phyloP scores from a whole-genome alignment of 2,329 filamentous ascomycete genomes.

The Blumeria hordei region DNA sequence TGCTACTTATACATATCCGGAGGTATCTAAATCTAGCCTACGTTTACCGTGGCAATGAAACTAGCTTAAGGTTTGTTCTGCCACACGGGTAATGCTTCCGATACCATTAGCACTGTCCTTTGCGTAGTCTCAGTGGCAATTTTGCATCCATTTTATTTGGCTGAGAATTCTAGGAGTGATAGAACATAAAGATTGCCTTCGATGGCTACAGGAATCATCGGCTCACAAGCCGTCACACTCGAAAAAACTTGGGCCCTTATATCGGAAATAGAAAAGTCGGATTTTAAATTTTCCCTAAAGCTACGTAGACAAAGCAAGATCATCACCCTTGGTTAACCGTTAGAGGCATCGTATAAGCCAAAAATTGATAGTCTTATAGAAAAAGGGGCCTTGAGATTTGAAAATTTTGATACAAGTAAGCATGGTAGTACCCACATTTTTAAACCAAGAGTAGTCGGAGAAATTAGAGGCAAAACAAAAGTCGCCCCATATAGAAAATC shows the following conservation, averaged over 20 bases:
- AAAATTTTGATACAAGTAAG: not conserved
- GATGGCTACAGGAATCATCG: too few relatives aligned
- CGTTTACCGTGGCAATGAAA: too few relatives aligned
- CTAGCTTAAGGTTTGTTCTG: too few relatives aligned
- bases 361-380: not conserved
- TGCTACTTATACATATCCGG: too few relatives aligned
- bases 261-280: not conserved
- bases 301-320: not conserved
- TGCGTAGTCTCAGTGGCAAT: too few relatives aligned
- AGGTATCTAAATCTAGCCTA: too few relatives aligned
- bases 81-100: too few relatives aligned
- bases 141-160: too few relatives aligned
- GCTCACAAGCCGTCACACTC: too few relatives aligned
- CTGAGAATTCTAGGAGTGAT: too few relatives aligned
- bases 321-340: not conserved
- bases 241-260: not conserved
- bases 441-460: not conserved
- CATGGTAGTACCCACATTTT: not conserved
- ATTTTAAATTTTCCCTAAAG: not conserved
- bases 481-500: not conserved
- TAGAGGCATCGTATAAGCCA: not conserved
- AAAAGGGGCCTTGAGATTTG: not conserved
- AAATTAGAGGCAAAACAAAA: not conserved
- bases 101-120: too few relatives aligned
- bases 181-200: too few relatives aligned